Evolutionary conservation across 352 stramenopile species (phyloP).

Genomic region (Globisporangium viniferum): DNA sequence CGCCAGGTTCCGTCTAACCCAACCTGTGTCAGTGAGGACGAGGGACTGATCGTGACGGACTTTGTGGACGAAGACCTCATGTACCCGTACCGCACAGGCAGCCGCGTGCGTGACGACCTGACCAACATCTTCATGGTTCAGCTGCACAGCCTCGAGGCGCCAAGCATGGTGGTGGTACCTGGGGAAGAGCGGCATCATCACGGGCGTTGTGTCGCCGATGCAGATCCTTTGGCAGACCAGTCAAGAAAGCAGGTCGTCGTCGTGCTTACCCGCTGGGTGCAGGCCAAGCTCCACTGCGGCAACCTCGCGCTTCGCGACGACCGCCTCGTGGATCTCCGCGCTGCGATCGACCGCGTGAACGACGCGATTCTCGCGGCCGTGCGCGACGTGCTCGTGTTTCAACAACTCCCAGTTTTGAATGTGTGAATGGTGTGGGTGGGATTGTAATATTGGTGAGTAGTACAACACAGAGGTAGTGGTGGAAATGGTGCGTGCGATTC

Average conservation of each 20-base stretch:
- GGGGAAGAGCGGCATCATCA: neutral
- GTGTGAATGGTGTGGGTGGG: neutral
- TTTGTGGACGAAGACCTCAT: slow-evolving; percentile 7
- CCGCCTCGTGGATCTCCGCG: neutral
- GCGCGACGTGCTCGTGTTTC: neutral
- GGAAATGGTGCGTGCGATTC: too few relatives aligned
- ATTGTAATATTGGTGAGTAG: too few relatives aligned
- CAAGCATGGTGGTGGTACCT: neutral
- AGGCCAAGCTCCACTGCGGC: slow-evolving; percentile 21
- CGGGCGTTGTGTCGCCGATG: neutral
- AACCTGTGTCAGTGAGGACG: neutral
- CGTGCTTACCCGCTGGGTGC: slow-evolving; percentile 36
- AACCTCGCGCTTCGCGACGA: neutral
- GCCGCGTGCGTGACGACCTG: neutral
- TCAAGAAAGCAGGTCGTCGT: slow-evolving; percentile 5
- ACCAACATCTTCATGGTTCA: neutral
- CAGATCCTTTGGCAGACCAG: neutral
- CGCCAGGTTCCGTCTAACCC: neutral
- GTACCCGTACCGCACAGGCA: neutral
- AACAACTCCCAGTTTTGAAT: neutral
- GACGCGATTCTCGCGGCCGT: neutral
- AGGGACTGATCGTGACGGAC: neutral
- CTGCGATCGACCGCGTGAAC: neutral
- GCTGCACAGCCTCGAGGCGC: neutral
- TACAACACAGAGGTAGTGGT: neutral